Evolutionary conservation across 2,329 filamentous ascomycete genomes (phyloP), one percentile per base, ranked within the genome.

Genomic region (Aspergillus ochraceus): DNA sequence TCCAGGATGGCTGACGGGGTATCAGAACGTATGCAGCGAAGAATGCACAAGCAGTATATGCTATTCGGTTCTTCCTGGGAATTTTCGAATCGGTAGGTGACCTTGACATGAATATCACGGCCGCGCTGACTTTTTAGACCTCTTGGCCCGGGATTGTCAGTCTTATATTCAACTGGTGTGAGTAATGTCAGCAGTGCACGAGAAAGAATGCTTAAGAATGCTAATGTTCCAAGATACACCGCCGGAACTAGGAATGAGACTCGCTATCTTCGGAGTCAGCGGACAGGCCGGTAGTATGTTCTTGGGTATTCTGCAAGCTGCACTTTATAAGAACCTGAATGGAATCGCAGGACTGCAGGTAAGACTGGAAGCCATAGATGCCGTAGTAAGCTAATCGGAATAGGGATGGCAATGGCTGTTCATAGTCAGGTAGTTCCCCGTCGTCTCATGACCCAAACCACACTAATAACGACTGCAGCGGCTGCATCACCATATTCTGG

Each of bases 1-100:
- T 47, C 2, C 9, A 8, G 9, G 20, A 19, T 24, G 2, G 8
- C 45, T 47, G 5, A 47, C 19, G 2, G 4, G 1, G 12, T 29
- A n/a, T 12, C 5, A 55, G 54, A 8, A 55, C 54, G 9, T 55
- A 36, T 42, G 66, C 69, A 46, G 70, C 72, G 4, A 65, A 71
- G 6, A 70, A 70, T 24, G 71, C 70, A 0, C 65, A 69, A 22
- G 68, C 71, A 6, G 66, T 77, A 14, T 77, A 74, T 54, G 75
- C 67, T 2, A 60, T 77, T 14, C 67, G 75, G 1, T 78, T 78
- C 56, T 73, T 75, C 60, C 65, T 76, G n/a, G 74, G 74, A 0
- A 65, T 75, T 9, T 71, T 75, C 39, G 72, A 71, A 32, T 69
- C 70, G 1, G 70, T 69, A 54, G 26, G 54, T 50, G 11, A 3